Evolutionary conservation across 1,139 yeast species (phyloP).

Genomic region (Casaregolazyma lundiana): DNA sequence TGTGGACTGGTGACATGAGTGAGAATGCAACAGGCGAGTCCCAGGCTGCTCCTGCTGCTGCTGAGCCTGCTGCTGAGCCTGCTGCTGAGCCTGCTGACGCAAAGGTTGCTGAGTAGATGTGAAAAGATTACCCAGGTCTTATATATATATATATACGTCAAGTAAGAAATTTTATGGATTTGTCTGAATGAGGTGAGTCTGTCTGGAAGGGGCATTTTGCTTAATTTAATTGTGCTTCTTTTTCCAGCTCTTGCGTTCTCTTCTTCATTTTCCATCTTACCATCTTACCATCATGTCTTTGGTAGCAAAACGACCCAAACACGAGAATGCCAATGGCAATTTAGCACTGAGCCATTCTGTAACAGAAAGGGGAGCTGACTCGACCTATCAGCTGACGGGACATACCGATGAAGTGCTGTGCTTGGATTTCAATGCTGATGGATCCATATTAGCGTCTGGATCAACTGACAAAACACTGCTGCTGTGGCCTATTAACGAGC

Average conservation of each 20-base stretch:
- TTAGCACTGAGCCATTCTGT: background rate
- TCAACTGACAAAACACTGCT: constrained; percentile 31
- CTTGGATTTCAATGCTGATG: constrained; percentile 31
- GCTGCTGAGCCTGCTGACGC: constrained; percentile 44
- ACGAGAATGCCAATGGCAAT: background rate
- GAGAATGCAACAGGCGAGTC: constrained; percentile 38
- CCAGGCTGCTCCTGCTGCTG: constrained; percentile 16
- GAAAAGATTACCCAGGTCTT: no score
- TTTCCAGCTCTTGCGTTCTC: background rate
- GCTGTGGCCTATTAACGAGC: constrained; percentile 44
- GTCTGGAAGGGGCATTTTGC: background rate
- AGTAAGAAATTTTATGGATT: constrained; percentile 3
- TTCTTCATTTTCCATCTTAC: background rate
- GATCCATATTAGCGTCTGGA: constrained; percentile 33
- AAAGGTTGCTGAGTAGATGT: constrained; percentile 10
- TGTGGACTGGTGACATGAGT: constrained; percentile 96
- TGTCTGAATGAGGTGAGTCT: background rate
- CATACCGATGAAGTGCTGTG: constrained; percentile 31
- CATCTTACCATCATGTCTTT: constrained; percentile 8
- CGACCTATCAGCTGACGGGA: constrained; percentile 19
- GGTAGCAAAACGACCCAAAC: constrained; percentile 10
- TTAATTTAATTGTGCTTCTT: background rate
- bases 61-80: constrained; percentile 38
- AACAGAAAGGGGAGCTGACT: background rate
- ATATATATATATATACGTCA: constrained; percentile 2